Evolutionary conservation across 1,284 basidiomycete genomes (phyloP).

Genomic region (Chondrostereum purpureum): DNA sequence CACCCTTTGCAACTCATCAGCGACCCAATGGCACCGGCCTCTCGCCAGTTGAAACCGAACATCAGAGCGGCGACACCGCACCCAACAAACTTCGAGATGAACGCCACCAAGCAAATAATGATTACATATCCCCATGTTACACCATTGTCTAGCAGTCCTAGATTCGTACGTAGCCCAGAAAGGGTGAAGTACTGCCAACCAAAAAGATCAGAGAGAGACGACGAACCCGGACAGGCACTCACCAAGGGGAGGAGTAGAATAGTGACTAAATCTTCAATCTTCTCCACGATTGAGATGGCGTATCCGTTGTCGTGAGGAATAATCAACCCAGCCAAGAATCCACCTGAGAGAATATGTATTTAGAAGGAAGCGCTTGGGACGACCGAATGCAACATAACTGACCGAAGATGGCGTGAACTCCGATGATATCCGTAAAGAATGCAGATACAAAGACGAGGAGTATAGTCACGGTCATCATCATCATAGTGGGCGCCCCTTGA

Average conservation of each 20-base stretch:
- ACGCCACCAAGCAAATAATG: slow-evolving; percentile 76
- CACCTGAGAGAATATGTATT: slow-evolving; percentile 41
- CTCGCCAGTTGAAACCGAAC: slow-evolving; percentile 70
- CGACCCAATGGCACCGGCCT: slow-evolving; percentile 81
- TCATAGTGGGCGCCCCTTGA: slow-evolving; percentile 62
- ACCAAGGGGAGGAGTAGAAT: slow-evolving; percentile 80
- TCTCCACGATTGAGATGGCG: slow-evolving; percentile 69
- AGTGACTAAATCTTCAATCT: slow-evolving; percentile 72
- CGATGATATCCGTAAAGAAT: slow-evolving; percentile 86
- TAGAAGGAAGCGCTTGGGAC: slow-evolving; percentile 24
- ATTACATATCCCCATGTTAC: slow-evolving; percentile 85
- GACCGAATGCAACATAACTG: slow-evolving; percentile 12
- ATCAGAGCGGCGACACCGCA: slow-evolving; percentile 61
- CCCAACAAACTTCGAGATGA: slow-evolving; percentile 69
- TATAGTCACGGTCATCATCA: slow-evolving; percentile 78
- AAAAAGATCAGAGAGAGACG: slow-evolving; percentile 3
- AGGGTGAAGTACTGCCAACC: slow-evolving; percentile 67
- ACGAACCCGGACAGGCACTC: slow-evolving; percentile 20
- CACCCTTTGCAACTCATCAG: slow-evolving; percentile 94
- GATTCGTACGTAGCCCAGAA: slow-evolving; percentile 79
- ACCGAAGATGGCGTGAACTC: slow-evolving; percentile 67
- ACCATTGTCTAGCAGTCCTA: slow-evolving; percentile 71
- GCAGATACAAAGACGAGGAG: slow-evolving; percentile 72
- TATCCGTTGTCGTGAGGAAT: slow-evolving; percentile 86
- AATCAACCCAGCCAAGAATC: slow-evolving; percentile 84